phyloP scores from a whole-genome alignment of 306 rosid species.

The Dalbergia cochinchinensis region DNA sequence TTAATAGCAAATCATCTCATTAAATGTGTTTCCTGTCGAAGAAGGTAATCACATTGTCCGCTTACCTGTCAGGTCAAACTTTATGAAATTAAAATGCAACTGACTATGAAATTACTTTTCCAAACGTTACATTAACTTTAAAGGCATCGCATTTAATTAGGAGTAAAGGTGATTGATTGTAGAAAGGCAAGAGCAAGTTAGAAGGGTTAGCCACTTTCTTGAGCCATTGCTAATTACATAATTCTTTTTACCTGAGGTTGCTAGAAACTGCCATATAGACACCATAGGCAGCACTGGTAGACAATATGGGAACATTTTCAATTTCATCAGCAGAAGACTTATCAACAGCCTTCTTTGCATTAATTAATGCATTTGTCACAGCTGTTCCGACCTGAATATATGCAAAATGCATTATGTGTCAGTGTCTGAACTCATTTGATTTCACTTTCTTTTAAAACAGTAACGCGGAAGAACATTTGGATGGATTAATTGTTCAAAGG shows the following conservation, averaged over 20 bases:
- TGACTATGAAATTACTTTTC: conserved; percentile 7
- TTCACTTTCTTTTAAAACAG: conserved; percentile 29
- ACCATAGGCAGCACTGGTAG: conserved; percentile 93
- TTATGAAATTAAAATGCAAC: background rate
- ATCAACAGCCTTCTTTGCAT: conserved; percentile 73
- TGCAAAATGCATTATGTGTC: conserved; percentile 20
- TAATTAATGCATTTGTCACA: conserved; percentile 81
- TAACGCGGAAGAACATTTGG: background rate
- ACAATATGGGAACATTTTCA: conserved; percentile 81
- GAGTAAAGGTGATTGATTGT: background rate
- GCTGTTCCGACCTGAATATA: conserved; percentile 82
- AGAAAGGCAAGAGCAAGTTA: conserved; percentile 16
- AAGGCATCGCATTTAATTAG: conserved; percentile 1
- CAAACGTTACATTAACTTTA: background rate
- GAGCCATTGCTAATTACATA: conserved; percentile 24
- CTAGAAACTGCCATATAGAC: conserved; percentile 93
- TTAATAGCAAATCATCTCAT: background rate
- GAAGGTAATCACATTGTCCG: background rate
- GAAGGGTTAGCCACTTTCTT: conserved; percentile 4
- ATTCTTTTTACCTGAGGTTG: conserved; percentile 78
- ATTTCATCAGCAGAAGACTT: conserved; percentile 77
- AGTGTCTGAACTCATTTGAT: conserved; percentile 20
- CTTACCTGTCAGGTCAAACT: too few relatives aligned
- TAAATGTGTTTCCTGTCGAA: background rate
- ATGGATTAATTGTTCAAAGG: conserved; percentile 3